Evolutionary conservation across 768 basidiomycete species (phyloP), one percentile per base, ranked within the genome.

Genomic region (Clitopilus passeckerianus): DNA sequence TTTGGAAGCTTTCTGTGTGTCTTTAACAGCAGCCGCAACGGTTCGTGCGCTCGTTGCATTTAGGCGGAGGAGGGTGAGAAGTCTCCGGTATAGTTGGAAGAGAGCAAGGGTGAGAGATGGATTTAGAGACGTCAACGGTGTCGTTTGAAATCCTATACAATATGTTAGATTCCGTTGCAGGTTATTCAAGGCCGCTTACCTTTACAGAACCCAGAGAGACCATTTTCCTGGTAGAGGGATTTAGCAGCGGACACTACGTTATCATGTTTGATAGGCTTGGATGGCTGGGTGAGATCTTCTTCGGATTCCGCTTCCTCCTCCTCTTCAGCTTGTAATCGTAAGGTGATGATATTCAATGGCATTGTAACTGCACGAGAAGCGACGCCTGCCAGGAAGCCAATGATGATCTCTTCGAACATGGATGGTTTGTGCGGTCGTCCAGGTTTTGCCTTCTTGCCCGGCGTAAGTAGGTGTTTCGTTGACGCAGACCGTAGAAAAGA

Each of bases 331-430:
- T 86, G 85, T 18, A 85, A 74, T 24, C 76, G 75, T 1, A 85
- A 75, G 1, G 85, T 84, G 44, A 86, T 71, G 43, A 85, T 78
- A 59, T 77, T 81, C 14, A 87, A 71, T 0, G 85, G 86, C 6
- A 79, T 82, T 0, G 83, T 80, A 14, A 85, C 69, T 0, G 78
- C 79, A 22, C 84, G 77, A 43, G 82, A 84, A 0, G 79, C 75
- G 12, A 86, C 76, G 22, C 86, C 85, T 0, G 85, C 81, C 5
- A 84, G 53, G 62, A 82, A 86, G 12, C 86, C 86, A 0, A 86
- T 71, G 0, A 77, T 63, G 1, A 88, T 67, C 60, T 87, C 86
- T 53, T 85, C 78, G 8, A 74, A 55, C 18, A 82, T 33, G 0
- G 66, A 64, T n/a, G 74, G 74, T 60, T 75, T 76, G 54, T 75